Conservation (phyloP, 2,329 filamentous ascomycete species). For the Ceratocystis papillata region DNA sequence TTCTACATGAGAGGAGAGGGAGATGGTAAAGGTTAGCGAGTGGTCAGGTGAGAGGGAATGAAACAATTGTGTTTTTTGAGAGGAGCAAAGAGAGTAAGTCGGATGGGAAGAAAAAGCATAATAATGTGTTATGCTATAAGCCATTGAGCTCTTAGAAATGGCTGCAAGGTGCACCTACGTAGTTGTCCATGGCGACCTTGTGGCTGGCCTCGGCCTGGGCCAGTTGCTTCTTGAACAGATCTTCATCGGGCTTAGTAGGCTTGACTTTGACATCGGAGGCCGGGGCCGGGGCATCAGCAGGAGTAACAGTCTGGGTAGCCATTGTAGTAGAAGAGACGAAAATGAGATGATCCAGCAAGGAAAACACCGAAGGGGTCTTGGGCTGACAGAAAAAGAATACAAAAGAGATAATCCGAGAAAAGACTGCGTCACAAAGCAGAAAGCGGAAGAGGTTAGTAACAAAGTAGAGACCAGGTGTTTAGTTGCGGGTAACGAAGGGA, state of each 20-base stretch:
- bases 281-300: constrained; percentile 38
- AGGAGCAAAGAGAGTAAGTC: not conserved
- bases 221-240: constrained; percentile 66
- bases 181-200: constrained; percentile 56
- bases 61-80: not conserved
- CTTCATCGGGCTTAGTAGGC: constrained; percentile 81
- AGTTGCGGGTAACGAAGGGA: not conserved
- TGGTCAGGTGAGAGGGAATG: not conserved
- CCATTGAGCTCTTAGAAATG: not conserved
- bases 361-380: constrained; percentile 25
- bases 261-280: constrained; percentile 32
- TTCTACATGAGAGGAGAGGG: constrained; percentile 46
- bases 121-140: not conserved
- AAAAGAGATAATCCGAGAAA: not conserved
- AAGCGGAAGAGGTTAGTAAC: constrained; percentile 11
- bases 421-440: constrained; percentile 3
- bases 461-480: constrained; percentile 8
- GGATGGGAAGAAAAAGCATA: constrained; percentile 20
- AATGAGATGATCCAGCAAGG: constrained; percentile 25
- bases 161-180: constrained; percentile 31
- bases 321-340: constrained; percentile 22
- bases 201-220: constrained; percentile 80
- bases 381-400: constrained; percentile 18
- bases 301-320: constrained; percentile 30
- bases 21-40: constrained; percentile 15